Evolutionary conservation across 805 yeast species (phyloP).

Genomic region (Cyberlindnera euphorbiae): DNA sequence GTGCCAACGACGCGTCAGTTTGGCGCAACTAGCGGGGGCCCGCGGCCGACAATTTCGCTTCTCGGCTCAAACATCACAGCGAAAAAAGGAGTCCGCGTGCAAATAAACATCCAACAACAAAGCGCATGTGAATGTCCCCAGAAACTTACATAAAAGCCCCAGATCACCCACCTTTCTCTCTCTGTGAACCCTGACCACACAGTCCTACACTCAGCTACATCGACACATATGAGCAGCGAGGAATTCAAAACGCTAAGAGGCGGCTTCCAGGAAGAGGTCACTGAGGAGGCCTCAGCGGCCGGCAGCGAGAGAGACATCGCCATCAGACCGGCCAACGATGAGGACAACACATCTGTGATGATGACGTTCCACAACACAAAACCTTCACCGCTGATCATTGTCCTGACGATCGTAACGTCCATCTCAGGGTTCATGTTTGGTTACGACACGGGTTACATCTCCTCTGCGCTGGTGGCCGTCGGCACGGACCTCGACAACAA

Average conservation of each 20-base stretch:
- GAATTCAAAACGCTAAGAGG: slow-evolving; percentile 15
- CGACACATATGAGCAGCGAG: slow-evolving; percentile 9
- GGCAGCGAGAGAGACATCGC: slow-evolving; percentile 11
- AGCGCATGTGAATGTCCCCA: too few relatives aligned
- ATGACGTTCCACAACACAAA: slow-evolving; percentile 44
- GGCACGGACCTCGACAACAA: slow-evolving; percentile 62
- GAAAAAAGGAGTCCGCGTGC: too few relatives aligned
- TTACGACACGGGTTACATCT: slow-evolving; percentile 95
- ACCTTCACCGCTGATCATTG: slow-evolving; percentile 60
- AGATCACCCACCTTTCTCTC: too few relatives aligned
- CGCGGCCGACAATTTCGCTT: too few relatives aligned
- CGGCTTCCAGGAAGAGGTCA: slow-evolving; percentile 11
- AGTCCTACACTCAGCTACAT: too few relatives aligned
- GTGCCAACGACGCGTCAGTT: not conserved
- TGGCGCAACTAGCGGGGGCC: too few relatives aligned
- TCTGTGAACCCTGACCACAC: too few relatives aligned
- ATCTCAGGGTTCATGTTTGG: slow-evolving; percentile 97
- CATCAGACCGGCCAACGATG: slow-evolving; percentile 38
- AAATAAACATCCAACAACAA: too few relatives aligned
- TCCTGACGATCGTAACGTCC: slow-evolving; percentile 72
- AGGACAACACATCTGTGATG: slow-evolving; percentile 43
- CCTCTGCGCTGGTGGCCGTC: slow-evolving; percentile 85
- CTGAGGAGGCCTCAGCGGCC: slow-evolving; percentile 2
- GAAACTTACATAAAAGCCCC: too few relatives aligned
- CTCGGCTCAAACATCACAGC: too few relatives aligned